These are phyloP conservation scores for Candida vaughaniae DNA, from an alignment of 805 yeast species.

Conservation along the genomic window DNA sequence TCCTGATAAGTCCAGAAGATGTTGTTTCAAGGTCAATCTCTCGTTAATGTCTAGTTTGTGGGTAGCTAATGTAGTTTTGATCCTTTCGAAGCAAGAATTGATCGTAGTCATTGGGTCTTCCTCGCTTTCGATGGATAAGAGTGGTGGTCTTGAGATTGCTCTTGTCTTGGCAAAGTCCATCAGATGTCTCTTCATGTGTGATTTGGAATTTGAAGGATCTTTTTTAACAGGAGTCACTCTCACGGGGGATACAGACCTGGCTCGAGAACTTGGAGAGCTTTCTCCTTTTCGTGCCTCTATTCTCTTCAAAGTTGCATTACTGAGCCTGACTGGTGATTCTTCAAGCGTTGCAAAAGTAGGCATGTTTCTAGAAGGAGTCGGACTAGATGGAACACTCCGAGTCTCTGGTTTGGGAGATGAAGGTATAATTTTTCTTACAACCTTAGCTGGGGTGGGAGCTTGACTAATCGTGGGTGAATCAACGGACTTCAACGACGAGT, in stretches of 20 bases:
- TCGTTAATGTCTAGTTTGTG: neutral
- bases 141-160: too few relatives aligned
- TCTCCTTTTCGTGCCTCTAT: conserved; percentile 23
- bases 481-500: too few relatives aligned
- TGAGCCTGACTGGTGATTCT: conserved; percentile 18
- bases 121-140: too few relatives aligned
- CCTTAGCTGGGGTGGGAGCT: neutral
- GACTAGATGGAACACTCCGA: conserved; percentile 10
- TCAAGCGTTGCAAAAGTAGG: neutral
- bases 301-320: conserved; percentile 31
- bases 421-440: neutral
- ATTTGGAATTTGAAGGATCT: neutral
- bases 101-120: too few relatives aligned
- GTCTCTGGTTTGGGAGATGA: conserved; percentile 1
- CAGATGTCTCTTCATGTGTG: conserved; percentile 3
- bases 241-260: conserved; percentile 13
- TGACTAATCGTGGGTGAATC: neutral
- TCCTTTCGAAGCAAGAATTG: too few relatives aligned
- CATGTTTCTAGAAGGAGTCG: conserved; percentile 10
- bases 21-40: neutral
- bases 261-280: neutral
- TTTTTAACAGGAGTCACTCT: conserved; percentile 2
- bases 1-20: too few relatives aligned
- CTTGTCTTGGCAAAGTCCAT: conserved; percentile 4
- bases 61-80: too few relatives aligned